Evolutionary conservation across 1,139 yeast species (phyloP), one percentile per base, ranked within the genome.

Genomic region (Debaryomyces robertsiae): DNA sequence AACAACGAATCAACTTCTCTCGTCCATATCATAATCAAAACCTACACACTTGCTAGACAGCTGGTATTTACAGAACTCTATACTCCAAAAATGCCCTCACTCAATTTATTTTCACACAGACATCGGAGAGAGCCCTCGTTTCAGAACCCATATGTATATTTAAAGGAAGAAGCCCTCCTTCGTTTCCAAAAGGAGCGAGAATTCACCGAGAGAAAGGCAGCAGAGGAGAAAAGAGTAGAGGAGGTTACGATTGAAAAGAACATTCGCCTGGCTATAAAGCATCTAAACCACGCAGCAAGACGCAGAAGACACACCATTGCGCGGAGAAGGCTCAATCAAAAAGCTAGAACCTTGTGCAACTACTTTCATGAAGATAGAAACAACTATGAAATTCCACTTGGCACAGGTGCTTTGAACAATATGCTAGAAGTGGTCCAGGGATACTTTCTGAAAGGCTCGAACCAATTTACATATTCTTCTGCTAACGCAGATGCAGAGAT

Each of bases 141-240:
- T 17, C 25, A 37, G 22, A 38, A 38, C 31, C 41, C 41, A 2
- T 38, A 38, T 11, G 33, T 30, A 9, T 38, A 32, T 34, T 27
- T 38, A n/a, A 38, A 38, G 16, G 37, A 38, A 16, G 33, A 38
- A 27, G 37, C 25, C 10, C 18, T 33, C 17, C 14, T 9, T 16
- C 25, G 17, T 14, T 15, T 33, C 11, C 36, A 33, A n/a, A 35
- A 18, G 19, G 27, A 28, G 15, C 27, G 23, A 18, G 27, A 29
- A 28, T 17, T 9, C 11, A n/a, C 18, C 9, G 38, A 35, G 14
- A 16, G 16, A 27, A 29, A 27, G 9, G 15, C 27, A 14, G 10
- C 11, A 13, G 17, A 33, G 11, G 24, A 33, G 16, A 33, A 6
- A 25, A 15, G 9, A 10, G 7, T 16, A 5, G 15, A 3, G 10